Evolutionary conservation across 148 eudicot species (phyloP).

Genomic region (Vaccinium darrowii): DNA sequence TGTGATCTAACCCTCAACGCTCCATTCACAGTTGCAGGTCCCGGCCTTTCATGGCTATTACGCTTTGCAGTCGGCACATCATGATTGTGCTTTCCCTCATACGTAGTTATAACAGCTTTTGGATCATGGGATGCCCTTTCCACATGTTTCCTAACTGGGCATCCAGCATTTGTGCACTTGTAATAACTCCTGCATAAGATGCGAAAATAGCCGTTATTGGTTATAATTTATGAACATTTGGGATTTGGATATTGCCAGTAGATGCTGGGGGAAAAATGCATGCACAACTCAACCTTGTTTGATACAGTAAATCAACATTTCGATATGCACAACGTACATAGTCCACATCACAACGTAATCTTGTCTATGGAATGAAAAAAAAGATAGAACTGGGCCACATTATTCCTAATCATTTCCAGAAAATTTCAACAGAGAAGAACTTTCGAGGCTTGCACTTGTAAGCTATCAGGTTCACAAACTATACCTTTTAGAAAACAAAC

Average conservation of each 20-base stretch:
- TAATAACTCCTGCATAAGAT: slow-evolving; percentile 78
- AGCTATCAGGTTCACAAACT: not conserved
- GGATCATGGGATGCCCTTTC: slow-evolving; percentile 99
- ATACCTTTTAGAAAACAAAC: too few relatives aligned
- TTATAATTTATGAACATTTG: not conserved
- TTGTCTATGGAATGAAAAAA: not conserved
- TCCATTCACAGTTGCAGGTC: slow-evolving; percentile 24
- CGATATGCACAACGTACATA: not conserved
- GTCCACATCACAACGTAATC: not conserved
- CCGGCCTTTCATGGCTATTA: slow-evolving; percentile 55
- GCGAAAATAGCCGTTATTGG: not conserved
- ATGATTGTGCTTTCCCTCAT: slow-evolving; percentile 96
- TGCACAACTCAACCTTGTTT: not conserved
- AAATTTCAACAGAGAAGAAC: not conserved
- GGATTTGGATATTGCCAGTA: not conserved
- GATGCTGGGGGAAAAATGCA: not conserved
- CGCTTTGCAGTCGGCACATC: slow-evolving; percentile 77
- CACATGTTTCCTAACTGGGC: slow-evolving; percentile 94
- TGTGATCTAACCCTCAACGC: slow-evolving; percentile 46
- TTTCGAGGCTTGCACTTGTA: not conserved
- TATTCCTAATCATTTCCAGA: not conserved
- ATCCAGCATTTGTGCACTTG: slow-evolving; percentile 89
- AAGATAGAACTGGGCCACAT: not conserved
- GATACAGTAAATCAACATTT: not conserved
- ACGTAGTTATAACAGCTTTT: slow-evolving; percentile 92